Base-by-base conservation (phyloP, 2,329 filamentous ascomycete genomes). In the Xylaria polymorpha region DNA sequence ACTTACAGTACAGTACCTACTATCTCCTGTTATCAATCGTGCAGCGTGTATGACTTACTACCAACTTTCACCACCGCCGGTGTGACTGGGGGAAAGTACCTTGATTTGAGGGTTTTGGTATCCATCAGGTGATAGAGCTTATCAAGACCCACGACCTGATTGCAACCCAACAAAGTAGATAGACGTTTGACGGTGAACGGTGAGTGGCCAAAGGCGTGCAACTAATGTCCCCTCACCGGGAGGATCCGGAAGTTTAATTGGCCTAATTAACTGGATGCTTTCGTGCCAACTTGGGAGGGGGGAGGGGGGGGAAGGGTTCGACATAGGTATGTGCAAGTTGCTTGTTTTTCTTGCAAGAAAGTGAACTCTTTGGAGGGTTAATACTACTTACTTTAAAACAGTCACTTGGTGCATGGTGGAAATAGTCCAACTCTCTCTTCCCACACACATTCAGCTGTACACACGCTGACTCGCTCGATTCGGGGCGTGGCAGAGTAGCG, bases 81-180 rank as follows among this genome's bases (percentile, higher is more conserved):
- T 66, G 63, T 67, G 69, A 69, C 69, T 71, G 66, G 62, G 37
- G 67, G 63, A 60, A 60, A 39, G 20, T 48, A 50, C 64, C 64
- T 63, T 63, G 56, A 62, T 67, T 58, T 64, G 56, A 59, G 60
- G 37, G 58, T 41, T 71, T 44, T 50, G 44, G 35, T 58, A 37
- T n/a, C 32, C 56, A 59, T 73, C 71, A 73, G 67, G 68, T 72
- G 71, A 73, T 50, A 12, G 53, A 50, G 59, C 66, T 71, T 73
- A 70, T 72, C 70, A 67, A 56, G 44, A 61, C 63, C 64, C 48
- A 61, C 61, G 39, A 37, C 41, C 56, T 55, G 62, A 41, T 59
- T 71, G 67, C 60, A 67, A 71, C 67, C 67, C 64, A 63, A 50
- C 46, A 43, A 63, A 39, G 9, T n/a, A 15, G 25, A 37, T 66